phyloP scores from a whole-genome alignment of 2,329 filamentous ascomycete genomes.

The Stemphylium beticola region DNA sequence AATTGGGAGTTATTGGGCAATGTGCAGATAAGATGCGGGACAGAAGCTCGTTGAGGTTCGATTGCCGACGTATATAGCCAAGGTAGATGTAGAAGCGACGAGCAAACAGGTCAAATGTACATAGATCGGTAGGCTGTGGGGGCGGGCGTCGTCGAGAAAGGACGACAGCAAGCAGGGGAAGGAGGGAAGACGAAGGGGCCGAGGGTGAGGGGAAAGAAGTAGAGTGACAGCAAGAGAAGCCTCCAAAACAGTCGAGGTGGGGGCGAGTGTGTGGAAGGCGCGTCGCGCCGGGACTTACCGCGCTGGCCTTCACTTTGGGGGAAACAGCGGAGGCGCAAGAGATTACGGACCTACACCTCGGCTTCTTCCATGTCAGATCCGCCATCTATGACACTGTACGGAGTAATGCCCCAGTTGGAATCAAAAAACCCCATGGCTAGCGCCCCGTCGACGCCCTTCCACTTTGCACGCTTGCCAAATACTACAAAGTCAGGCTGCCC shows the following conservation, averaged over 20 bases:
- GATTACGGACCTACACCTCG: background rate
- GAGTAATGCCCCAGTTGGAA: conserved; percentile 58
- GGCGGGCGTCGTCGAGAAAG: conserved; percentile 21
- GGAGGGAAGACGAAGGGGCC: conserved; percentile 8
- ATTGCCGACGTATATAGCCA: conserved; percentile 47
- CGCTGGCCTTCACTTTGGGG: conserved; percentile 15
- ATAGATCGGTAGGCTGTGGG: conserved; percentile 30
- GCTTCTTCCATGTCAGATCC: background rate
- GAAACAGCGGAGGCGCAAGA: no score
- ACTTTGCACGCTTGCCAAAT: conserved; percentile 53
- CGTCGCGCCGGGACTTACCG: conserved; percentile 15
- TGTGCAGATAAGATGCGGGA: conserved; percentile 47
- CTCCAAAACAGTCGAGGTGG: conserved; percentile 13
- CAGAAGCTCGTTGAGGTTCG: conserved; percentile 30
- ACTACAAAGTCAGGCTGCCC: conserved; percentile 66
- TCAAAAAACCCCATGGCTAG: conserved; percentile 64
- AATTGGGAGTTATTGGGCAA: conserved; percentile 34
- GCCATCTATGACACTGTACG: conserved; percentile 50
- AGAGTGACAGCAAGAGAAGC: conserved; percentile 17
- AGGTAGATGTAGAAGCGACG: conserved; percentile 43
- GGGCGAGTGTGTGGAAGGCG: conserved; percentile 17
- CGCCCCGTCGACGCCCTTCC: conserved; percentile 59
- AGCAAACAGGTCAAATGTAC: conserved; percentile 31
- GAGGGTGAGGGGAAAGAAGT: conserved; percentile 16
- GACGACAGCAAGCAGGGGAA: conserved; percentile 23